These are phyloP conservation scores for Metarhizium humberi DNA, from an alignment of 2,329 filamentous ascomycete species.

Conservation along the genomic window DNA sequence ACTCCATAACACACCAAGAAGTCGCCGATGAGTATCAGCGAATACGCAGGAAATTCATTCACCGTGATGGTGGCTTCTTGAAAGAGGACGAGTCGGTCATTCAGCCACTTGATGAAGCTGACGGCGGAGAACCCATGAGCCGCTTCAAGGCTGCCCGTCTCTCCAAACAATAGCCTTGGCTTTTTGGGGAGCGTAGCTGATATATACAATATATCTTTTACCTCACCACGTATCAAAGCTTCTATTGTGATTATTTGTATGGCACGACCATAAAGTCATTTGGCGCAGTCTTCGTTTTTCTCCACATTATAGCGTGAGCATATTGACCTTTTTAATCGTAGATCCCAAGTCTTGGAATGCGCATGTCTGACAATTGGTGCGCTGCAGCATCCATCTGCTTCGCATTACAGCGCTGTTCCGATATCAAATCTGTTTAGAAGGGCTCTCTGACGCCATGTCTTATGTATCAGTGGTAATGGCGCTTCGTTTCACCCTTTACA, in stretches of 20 bases:
- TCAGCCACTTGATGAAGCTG: constrained; percentile 58
- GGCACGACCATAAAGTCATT: not conserved
- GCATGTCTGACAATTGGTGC: constrained; percentile 41
- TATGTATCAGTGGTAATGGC: constrained; percentile 36
- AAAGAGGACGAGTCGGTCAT: constrained; percentile 59
- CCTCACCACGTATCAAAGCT: not conserved
- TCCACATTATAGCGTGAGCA: not conserved
- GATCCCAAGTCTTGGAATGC: constrained; percentile 14
- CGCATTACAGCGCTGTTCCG: constrained; percentile 45
- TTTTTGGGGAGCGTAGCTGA: constrained; percentile 11
- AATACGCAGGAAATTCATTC: constrained; percentile 73
- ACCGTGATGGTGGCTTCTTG: constrained; percentile 73
- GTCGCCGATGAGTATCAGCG: constrained; percentile 76
- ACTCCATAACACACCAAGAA: constrained; percentile 61
- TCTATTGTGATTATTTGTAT: not conserved
- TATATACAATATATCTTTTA: constrained; percentile 9
- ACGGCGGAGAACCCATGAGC: constrained; percentile 57
- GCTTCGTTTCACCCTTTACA: constrained; percentile 59
- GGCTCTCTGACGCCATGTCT: constrained; percentile 51
- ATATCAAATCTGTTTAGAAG: constrained; percentile 36
- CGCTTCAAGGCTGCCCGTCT: constrained; percentile 65
- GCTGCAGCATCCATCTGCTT: constrained; percentile 46
- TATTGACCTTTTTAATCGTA: not conserved
- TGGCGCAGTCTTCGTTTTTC: not conserved
- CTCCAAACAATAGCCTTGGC: constrained; percentile 33